Percentiles rank a stretch among this genome's conserved stretches.
phyloP scores from a whole-genome alignment of 805 yeast species.

The Sugiyamaella americana region DNA sequence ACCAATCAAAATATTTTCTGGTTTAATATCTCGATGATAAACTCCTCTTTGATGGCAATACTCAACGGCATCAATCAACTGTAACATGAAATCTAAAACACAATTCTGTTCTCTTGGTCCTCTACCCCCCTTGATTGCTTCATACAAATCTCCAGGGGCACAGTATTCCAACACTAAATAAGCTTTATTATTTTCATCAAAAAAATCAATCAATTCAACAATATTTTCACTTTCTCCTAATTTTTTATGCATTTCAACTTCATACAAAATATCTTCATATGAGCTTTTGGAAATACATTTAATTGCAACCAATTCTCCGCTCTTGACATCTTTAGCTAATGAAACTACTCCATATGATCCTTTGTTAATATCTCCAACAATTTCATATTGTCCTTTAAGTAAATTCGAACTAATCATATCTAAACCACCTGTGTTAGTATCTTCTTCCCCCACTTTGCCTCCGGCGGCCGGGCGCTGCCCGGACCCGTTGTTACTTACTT shows the following conservation, averaged over 20 bases:
- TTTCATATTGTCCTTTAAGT: slow-evolving; percentile 39
- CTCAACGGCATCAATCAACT: slow-evolving; percentile 68
- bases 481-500: too few species aligned
- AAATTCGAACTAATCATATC: neutral
- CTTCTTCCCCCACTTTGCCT: too few species aligned
- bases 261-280: slow-evolving; percentile 35
- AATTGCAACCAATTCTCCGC: slow-evolving; percentile 62
- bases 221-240: slow-evolving; percentile 79
- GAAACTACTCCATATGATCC: slow-evolving; percentile 94
- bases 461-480: too few species aligned
- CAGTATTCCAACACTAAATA: slow-evolving; percentile 83
- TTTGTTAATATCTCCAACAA: slow-evolving; percentile 61
- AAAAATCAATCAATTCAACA: slow-evolving; percentile 65
- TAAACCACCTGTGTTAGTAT: too few species aligned
- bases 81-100: slow-evolving; percentile 48
- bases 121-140: slow-evolving; percentile 64
- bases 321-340: slow-evolving; percentile 61
- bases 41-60: slow-evolving; percentile 80
- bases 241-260: slow-evolving; percentile 63
- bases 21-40: slow-evolving; percentile 91
- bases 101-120: slow-evolving; percentile 44
- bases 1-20: slow-evolving; percentile 80
- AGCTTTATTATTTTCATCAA: slow-evolving; percentile 45
- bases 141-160: slow-evolving; percentile 80
- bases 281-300: slow-evolving; percentile 51